These are phyloP conservation scores for Wolfiporia cocos DNA, from an alignment of 1,284 basidiomycete species.

Conservation along the genomic window DNA sequence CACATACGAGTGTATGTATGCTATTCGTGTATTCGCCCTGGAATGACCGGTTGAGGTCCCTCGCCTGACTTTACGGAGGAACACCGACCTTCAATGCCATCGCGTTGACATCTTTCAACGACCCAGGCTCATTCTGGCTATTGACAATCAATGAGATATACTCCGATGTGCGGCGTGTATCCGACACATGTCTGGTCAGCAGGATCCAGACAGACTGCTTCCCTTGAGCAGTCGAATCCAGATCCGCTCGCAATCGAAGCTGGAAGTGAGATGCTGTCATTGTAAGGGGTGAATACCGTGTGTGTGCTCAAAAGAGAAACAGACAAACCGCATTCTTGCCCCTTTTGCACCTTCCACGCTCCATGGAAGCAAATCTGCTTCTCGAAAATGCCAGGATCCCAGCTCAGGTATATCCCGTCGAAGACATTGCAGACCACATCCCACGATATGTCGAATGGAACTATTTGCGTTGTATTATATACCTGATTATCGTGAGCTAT, in stretches of 20 bases:
- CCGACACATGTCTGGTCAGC: slow-evolving; percentile 68
- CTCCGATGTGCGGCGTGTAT: slow-evolving; percentile 51
- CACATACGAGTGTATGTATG: slow-evolving; percentile 63
- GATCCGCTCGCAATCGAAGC: slow-evolving; percentile 16
- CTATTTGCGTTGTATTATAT: too few species aligned
- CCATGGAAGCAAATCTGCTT: slow-evolving; percentile 57
- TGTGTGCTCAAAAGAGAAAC: too few species aligned
- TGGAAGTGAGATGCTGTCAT: slow-evolving; percentile 22
- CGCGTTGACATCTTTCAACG: slow-evolving; percentile 2
- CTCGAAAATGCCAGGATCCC: slow-evolving; percentile 70
- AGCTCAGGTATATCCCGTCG: slow-evolving; percentile 82
- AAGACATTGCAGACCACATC: slow-evolving; percentile 70
- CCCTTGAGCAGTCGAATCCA: slow-evolving; percentile 1
- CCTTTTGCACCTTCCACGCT: slow-evolving; percentile 2
- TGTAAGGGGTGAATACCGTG: too few species aligned
- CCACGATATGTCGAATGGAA: slow-evolving; percentile 66
- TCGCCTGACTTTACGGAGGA: slow-evolving; percentile 2
- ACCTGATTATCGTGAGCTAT: too few species aligned
- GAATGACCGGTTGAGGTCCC: too few species aligned
- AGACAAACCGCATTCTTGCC: neutral
- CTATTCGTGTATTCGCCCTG: slow-evolving; percentile 79
- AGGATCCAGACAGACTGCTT: slow-evolving; percentile 66
- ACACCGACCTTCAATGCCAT: slow-evolving; percentile 20
- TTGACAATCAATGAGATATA: slow-evolving; percentile 73
- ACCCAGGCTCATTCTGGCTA: slow-evolving; percentile 24